Evolutionary conservation across 441 rosid genomes (phyloP).

Genomic region (Syzygium syzygioides): DNA sequence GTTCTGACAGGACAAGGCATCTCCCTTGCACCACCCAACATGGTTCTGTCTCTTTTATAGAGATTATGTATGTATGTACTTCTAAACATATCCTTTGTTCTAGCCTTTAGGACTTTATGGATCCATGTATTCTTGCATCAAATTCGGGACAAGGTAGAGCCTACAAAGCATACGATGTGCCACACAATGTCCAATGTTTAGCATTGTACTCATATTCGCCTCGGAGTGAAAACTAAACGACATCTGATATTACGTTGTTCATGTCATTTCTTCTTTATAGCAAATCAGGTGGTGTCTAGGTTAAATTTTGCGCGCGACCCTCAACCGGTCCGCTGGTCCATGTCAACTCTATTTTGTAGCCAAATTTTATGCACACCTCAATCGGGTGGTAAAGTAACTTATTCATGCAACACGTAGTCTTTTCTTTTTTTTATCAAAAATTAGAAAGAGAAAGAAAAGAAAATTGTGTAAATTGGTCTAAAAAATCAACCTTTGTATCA

Average conservation of each 20-base stretch:
- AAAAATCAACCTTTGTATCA: background rate
- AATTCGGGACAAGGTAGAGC: background rate
- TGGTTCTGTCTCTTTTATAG: background rate
- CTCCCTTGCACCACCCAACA: background rate
- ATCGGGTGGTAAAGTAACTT: background rate
- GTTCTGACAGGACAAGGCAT: background rate
- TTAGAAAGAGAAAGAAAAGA: background rate
- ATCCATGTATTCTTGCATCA: background rate
- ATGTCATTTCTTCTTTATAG: background rate
- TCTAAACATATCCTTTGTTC: background rate
- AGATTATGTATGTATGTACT: background rate
- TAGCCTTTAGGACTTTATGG: background rate
- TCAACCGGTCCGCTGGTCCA: background rate
- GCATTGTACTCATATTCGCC: background rate
- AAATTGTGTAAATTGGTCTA: background rate
- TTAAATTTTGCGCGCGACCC: background rate
- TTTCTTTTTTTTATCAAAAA: background rate
- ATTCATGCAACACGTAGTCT: background rate
- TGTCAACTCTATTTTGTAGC: background rate
- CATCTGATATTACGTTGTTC: background rate
- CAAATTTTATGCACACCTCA: background rate
- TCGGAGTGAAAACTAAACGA: background rate
- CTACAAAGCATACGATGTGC: background rate
- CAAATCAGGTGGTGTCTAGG: background rate
- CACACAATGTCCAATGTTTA: background rate